Evolutionary conservation across 2,329 filamentous ascomycete species (phyloP), one percentile per base, ranked within the genome.

Genomic region (Pseudogymnoascus sp.): DNA sequence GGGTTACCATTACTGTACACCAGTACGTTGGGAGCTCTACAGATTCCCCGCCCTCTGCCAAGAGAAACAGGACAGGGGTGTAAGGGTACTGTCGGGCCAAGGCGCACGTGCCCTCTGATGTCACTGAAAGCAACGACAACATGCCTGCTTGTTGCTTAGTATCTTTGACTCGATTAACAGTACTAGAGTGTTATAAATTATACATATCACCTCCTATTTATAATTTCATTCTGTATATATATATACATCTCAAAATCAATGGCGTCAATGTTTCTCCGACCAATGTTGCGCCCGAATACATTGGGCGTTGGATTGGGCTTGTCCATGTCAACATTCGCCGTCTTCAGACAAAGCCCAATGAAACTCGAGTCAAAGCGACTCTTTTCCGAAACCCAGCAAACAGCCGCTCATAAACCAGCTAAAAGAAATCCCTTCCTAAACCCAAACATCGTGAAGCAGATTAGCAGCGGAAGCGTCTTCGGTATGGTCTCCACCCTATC

Each of bases 291-390:
- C 11, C 72, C 72, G 14, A 70, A 71, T 42, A 65, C 67, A 4
- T 64, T 74, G 22, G 73, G 74, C 12, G 68, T 73, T 33, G 72
- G 73, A 52, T 67, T 76, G 12, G 74, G 75, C 4, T 65, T 76
- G 14, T 69, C 72, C n/a, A 62, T 76, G 60, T 69, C 73, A 60
- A 69, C 71, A 3, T 69, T 71, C 60, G 65, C 73, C 19, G 65
- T 69, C 12, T 61, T 69, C 19, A 67, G 69, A 52, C 70, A 71
- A 61, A 62, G 64, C 22, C 73, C 75, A 5, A 49, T 74, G 23
- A 70, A 70, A 22, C 66, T 76, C 33, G 73, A 76, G 52, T 62
- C 63, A 42, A 59, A 58, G 28, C 59, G 58, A 2, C 33, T 61
- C 28, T 62, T 69, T 8, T 23, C 64, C 3, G 38, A 66, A 23